Percentiles rank a stretch among this genome's conserved stretches.
Conservation (phyloP, 2,329 filamentous ascomycete genomes). For the Cladophialophora carrionii region DNA sequence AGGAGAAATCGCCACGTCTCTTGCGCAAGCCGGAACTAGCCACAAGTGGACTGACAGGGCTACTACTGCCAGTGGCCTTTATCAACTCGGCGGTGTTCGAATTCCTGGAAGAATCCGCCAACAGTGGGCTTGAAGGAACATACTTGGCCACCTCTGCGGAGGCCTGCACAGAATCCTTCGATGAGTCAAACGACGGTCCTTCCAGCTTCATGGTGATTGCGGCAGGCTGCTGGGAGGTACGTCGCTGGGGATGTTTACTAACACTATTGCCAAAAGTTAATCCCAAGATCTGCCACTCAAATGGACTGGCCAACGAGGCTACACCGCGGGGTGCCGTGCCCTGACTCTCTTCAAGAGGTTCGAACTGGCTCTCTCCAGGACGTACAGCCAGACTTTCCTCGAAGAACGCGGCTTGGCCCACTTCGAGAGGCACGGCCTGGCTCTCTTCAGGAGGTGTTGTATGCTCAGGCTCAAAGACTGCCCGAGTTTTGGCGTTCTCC, state of each 20-base stretch:
- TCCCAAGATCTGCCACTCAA: not conserved
- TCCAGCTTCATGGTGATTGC: not conserved
- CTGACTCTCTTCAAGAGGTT: not conserved
- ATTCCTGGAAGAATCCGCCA: not conserved
- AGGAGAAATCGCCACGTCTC: not conserved
- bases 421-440: not conserved
- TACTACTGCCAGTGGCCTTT: not conserved
- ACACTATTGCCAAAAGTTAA: not conserved
- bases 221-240: not conserved
- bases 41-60: not conserved
- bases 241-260: not conserved
- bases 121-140: not conserved
- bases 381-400: not conserved
- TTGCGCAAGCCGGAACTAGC: not conserved
- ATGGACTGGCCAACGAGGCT: not conserved
- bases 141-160: not conserved
- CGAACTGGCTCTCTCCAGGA: not conserved
- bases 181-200: not conserved
- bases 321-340: not conserved
- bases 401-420: not conserved
- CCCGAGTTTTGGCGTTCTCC: not conserved
- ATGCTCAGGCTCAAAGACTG: conserved; percentile 2
- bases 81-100: not conserved
- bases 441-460: not conserved
- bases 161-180: not conserved